Evolutionary conservation across 495 filamentous ascomycete species (phyloP).

Genomic region (Lophiostoma macrostomum): DNA sequence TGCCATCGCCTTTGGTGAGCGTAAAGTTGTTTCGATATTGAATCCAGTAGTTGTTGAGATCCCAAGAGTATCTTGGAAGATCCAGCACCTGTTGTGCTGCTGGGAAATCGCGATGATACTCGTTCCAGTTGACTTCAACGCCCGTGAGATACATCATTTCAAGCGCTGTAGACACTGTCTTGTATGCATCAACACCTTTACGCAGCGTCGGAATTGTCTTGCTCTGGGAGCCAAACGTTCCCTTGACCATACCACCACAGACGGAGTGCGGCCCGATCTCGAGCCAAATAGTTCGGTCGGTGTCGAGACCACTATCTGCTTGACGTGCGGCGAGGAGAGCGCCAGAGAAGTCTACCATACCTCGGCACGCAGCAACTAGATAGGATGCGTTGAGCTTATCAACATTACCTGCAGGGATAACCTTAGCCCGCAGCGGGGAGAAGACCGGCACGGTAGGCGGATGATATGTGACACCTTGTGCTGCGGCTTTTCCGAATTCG

Average conservation of each 20-base stretch:
- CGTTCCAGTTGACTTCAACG: constrained; percentile 69
- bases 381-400: constrained; percentile 47
- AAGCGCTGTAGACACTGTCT: constrained; percentile 59
- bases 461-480: constrained; percentile 12
- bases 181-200: constrained; percentile 59
- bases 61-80: constrained; percentile 73
- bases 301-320: constrained; percentile 13
- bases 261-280: constrained; percentile 40
- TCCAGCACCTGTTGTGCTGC: constrained; percentile 58
- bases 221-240: constrained; percentile 52
- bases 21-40: constrained; percentile 63
- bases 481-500: constrained; percentile 17
- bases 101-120: constrained; percentile 71
- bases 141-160: constrained; percentile 62
- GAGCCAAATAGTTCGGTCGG: constrained; percentile 28
- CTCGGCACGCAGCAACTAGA: constrained; percentile 63
- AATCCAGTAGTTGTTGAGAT: constrained; percentile 82
- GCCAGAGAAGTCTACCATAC: constrained; percentile 70
- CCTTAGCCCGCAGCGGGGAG: constrained; percentile 30
- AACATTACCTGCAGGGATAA: too few relatives aligned
- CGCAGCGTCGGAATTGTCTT: constrained; percentile 36
- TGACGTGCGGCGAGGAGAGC: constrained; percentile 58
- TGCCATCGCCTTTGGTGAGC: constrained; percentile 47
- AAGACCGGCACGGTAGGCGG: constrained; percentile 32
- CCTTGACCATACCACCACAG: constrained; percentile 34